These are phyloP conservation scores for Fonsecaea nubica DNA, from an alignment of 2,329 filamentous ascomycete species.

Conservation along the genomic window DNA sequence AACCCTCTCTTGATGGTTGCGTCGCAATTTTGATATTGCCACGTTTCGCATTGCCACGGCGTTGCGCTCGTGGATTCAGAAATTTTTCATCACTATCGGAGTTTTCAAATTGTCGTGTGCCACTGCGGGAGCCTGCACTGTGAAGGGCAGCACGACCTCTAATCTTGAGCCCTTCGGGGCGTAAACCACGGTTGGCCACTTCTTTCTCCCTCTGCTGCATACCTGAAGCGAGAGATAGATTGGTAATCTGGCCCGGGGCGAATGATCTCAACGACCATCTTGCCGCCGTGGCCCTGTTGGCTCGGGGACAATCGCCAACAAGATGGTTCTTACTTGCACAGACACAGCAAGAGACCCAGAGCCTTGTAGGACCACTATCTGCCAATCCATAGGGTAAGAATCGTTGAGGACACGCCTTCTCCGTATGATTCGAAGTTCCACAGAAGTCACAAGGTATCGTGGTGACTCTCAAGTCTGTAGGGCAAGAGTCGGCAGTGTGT, in stretches of 20 bases:
- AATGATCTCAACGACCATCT: constrained; percentile 49
- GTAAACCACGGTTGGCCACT: constrained; percentile 34
- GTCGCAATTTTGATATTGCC: neutral
- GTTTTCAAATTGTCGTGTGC: constrained; percentile 20
- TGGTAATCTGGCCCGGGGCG: constrained; percentile 48
- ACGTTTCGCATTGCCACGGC: constrained; percentile 10
- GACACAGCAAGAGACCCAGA: constrained; percentile 54
- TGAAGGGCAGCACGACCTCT: constrained; percentile 47
- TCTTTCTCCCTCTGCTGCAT: constrained; percentile 37
- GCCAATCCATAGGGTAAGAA: constrained; percentile 48
- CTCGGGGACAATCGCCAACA: constrained; percentile 52
- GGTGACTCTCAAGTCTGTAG: constrained; percentile 65
- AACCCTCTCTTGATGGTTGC: neutral
- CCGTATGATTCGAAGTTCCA: constrained; percentile 61
- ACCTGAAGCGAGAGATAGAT: constrained; percentile 45
- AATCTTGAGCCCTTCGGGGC: constrained; percentile 45
- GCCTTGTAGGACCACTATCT: constrained; percentile 43
- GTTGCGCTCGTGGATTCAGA: constrained; percentile 40
- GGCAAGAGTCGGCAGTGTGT: constrained; percentile 61
- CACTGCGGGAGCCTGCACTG: constrained; percentile 32
- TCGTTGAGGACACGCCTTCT: constrained; percentile 64
- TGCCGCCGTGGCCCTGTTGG: constrained; percentile 44
- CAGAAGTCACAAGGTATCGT: constrained; percentile 68
- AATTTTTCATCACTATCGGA: constrained; percentile 45
- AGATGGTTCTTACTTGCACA: constrained; percentile 54